Evolutionary conservation across 2,329 filamentous ascomycete species (phyloP), one percentile per base, ranked within the genome.

Genomic region (Cladosporium sp.): DNA sequence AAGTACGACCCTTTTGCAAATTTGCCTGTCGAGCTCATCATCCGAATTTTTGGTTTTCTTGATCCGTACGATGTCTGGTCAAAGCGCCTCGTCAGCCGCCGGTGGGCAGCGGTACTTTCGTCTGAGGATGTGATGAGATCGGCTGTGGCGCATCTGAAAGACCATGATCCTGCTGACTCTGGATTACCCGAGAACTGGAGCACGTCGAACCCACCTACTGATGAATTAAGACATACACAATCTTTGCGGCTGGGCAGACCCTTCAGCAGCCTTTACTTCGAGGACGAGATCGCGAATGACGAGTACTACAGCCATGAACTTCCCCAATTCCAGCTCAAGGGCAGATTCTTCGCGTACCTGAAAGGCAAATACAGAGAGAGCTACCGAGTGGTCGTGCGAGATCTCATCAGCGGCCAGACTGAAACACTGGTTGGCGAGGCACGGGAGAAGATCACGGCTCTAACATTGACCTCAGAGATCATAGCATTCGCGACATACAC

Each of bases 11-110:
- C 70, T 33, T 49, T 73, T 32, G 62, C 59, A n/a, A 54, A 35
- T 1, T 55, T 73, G 34, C 71, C 72, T 4, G 13, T 68, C 11
- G 72, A 74, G 59, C 58, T 74, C 7, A 59, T 69, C 5, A 60
- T 65, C 16, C 55, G 63, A 4, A 50, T 72, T 13, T 70, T 73
- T 54, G 52, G 54, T 32, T 58, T 68, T 43, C 54, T 63, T 38
- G 54, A 58, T 8, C 10, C 61, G 2, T 56, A 53, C 9, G 48
- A 55, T 13, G 48, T 60, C 45, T 73, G 53, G 67, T 67, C 40
- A 45, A 59, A 41, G 34, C 64, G 43, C 58, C 63, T 4, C 53
- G 67, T 72, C 32, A 70, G 63, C 33, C 62, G 56, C 34, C 61
- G 53, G 7, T 74, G 71, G 71, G 56, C 53, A 4, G 19, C 49